A percentile compares a stretch with the other conserved stretches of the same genome.
These are phyloP conservation scores for Aquilaria malaccensis DNA, from an alignment of 345 rosid species.

Conservation along the genomic window DNA sequence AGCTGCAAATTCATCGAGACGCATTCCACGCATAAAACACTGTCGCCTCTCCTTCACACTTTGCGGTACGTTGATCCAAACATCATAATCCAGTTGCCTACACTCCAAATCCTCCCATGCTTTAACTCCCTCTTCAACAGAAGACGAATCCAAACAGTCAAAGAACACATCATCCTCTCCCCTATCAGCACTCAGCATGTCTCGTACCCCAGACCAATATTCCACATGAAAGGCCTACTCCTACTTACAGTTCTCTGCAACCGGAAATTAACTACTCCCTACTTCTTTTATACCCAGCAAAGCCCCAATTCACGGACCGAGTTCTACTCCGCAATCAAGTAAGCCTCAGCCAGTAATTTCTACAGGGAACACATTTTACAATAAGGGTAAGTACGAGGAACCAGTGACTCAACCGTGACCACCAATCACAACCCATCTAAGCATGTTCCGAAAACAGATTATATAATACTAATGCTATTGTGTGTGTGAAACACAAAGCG, in stretches of 20 bases:
- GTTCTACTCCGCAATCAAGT: slow-evolving; percentile 19
- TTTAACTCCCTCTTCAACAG: slow-evolving; percentile 22
- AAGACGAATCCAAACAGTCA: slow-evolving; percentile 51
- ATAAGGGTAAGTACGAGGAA: slow-evolving; percentile 37
- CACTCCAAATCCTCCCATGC: slow-evolving; percentile 17
- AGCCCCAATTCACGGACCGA: slow-evolving; percentile 43
- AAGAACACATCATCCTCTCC: slow-evolving; percentile 54
- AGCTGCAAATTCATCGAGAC: slow-evolving; percentile 26
- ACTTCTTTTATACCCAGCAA: slow-evolving; percentile 18
- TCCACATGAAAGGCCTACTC: slow-evolving; percentile 27
- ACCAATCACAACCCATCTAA: slow-evolving; percentile 16
- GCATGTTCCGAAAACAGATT: slow-evolving; percentile 15
- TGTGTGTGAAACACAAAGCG: slow-evolving; percentile 2
- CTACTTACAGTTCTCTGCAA: slow-evolving; percentile 16
- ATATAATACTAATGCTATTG: too few relatives aligned
- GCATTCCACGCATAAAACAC: slow-evolving; percentile 45
- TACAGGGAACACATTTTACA: slow-evolving; percentile 14
- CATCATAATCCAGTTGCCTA: slow-evolving; percentile 22
- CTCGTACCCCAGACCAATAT: slow-evolving; percentile 27
- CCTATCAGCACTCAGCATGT: slow-evolving; percentile 43
- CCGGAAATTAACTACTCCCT: slow-evolving; percentile 14
- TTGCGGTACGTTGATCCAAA: slow-evolving; percentile 56
- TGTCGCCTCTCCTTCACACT: slow-evolving; percentile 67
- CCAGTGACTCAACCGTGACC: slow-evolving; percentile 21
- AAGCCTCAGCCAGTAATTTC: slow-evolving; percentile 8